Evolutionary conservation across 169 alveolate genomes (phyloP), one percentile per base, ranked within the genome.

Genomic region (Plasmodium yoelii): DNA sequence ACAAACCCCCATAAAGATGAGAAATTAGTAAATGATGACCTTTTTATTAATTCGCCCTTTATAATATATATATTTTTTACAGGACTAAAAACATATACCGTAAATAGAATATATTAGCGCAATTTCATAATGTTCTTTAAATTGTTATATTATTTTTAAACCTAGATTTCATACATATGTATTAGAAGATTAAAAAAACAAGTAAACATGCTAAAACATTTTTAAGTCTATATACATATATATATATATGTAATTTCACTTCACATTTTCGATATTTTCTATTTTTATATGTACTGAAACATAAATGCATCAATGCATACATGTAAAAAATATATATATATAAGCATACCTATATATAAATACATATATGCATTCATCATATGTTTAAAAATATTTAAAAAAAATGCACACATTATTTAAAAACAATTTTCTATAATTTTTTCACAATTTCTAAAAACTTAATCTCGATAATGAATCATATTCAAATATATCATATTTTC

Each of bases 401-500:
- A 65, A 24, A 18, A 68, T 68, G 64, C 24, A 67, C 39, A 22
- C 44, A 63, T 63, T 12, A 46, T 63, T 63, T 24, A 61, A 53
- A 75, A 75, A 75, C 88, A 75, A 26, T 55, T 42, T 65, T 80
- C 60, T 13, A 24, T 80, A 64, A 70, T 53, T 59, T 51, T 67
- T 80, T 28, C 77, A 80, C 82, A 80, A 65, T 53, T 42, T 39
- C 55, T 67, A 65, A 53, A 80, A 65, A 64, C 70, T 39, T 59
- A 26, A 19, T 65, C 53, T 28, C 65, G 13, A 51, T 19, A 77
- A 65, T 63, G 77, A 75, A 47, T 64, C 28, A 75, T 75, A 67
- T 63, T 75, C 88, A 75, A 75, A 75, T 74, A 74, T 74, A 63
- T 68, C 88, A 75, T 75, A 42, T 22, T 51, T 24, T 61, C 19